phyloP scores from a whole-genome alignment of 1,139 yeast genomes.

The Taphrina populina region DNA sequence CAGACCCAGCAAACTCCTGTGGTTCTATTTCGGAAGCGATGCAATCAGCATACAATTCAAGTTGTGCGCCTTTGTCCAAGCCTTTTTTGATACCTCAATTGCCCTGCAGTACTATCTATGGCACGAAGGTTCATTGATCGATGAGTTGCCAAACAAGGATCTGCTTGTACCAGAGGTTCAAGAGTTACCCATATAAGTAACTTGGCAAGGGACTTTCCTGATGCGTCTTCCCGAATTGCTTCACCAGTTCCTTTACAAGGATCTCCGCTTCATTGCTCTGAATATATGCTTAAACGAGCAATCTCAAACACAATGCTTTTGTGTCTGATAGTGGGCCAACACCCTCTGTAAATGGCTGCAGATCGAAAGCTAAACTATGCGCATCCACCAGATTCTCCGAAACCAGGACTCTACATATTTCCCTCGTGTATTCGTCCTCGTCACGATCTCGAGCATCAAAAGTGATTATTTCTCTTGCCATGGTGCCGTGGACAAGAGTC shows the following conservation, averaged over 20 bases:
- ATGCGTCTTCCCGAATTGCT: too few species aligned
- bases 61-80: constrained; percentile 77
- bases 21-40: constrained; percentile 65
- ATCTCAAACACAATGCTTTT: constrained; percentile 6
- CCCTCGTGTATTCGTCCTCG: constrained; percentile 11
- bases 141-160: background rate
- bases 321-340: constrained; percentile 14
- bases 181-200: background rate
- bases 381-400: background rate
- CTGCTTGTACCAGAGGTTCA: background rate
- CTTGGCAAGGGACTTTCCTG: background rate
- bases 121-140: constrained; percentile 6
- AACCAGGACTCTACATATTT: constrained; percentile 6
- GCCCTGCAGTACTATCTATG: constrained; percentile 60
- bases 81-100: constrained; percentile 69
- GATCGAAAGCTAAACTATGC: constrained; percentile 1
- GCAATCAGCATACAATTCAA: constrained; percentile 64
- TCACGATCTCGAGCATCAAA: constrained; percentile 1
- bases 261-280: too few species aligned
- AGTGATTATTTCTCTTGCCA: background rate
- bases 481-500: background rate
- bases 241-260: too few species aligned
- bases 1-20: constrained; percentile 45
- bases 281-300: too few species aligned
- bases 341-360: constrained; percentile 15